Evolutionary conservation across 2,329 filamentous ascomycete species (phyloP).

Genomic region (Acarospora socialis): DNA sequence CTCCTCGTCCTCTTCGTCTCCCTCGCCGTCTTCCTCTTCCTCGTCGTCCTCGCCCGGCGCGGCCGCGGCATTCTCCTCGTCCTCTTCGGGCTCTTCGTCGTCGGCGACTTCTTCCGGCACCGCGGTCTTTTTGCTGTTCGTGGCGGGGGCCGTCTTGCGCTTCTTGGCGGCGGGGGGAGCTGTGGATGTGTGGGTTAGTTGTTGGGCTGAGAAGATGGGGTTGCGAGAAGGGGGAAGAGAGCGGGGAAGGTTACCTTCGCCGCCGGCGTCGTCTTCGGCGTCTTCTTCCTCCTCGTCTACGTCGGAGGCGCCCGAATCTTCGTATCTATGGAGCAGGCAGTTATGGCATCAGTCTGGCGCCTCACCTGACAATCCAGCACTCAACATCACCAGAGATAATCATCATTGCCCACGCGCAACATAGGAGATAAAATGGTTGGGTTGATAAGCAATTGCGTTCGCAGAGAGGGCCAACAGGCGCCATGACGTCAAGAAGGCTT

Average conservation of each 20-base stretch:
- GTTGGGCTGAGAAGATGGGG: constrained; percentile 3
- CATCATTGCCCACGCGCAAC: too few relatives aligned
- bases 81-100: constrained; percentile 13
- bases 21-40: constrained; percentile 16
- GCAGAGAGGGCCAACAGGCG: constrained; percentile 4
- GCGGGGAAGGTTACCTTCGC: constrained; percentile 7
- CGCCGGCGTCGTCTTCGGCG: constrained; percentile 1
- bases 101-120: constrained; percentile 12
- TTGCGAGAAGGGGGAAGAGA: constrained; percentile 12
- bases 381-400: neutral
- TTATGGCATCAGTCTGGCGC: neutral
- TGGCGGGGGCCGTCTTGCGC: constrained; percentile 16
- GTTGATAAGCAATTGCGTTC: too few relatives aligned
- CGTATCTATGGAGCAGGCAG: constrained; percentile 16
- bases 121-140: constrained; percentile 16
- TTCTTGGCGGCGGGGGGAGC: constrained; percentile 17
- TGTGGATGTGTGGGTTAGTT: constrained; percentile 1
- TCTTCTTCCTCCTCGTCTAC: constrained; percentile 23
- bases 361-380: constrained; percentile 7
- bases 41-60: constrained; percentile 15
- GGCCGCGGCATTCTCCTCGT: too few relatives aligned
- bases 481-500: constrained; percentile 12
- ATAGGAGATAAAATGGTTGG: too few relatives aligned
- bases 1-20: constrained; percentile 15
- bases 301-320: constrained; percentile 20